Evolutionary conservation across 495 filamentous ascomycete species (phyloP).

Genomic region (Xylaria telfairii): DNA sequence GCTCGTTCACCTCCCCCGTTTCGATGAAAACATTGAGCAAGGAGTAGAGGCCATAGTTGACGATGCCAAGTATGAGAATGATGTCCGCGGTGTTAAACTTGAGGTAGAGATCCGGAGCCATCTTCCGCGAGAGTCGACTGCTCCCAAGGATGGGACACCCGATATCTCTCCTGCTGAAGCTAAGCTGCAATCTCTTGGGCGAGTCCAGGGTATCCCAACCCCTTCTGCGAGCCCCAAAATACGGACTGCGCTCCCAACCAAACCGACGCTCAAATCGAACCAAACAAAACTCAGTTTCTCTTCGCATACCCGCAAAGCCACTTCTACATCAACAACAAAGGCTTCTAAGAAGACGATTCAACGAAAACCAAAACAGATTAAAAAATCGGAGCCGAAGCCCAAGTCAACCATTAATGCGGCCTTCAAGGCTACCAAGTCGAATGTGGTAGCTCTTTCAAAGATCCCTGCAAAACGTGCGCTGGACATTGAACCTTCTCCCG

Average conservation of each 20-base stretch:
- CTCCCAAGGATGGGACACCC: constrained; percentile 35
- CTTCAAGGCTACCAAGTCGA: constrained; percentile 52
- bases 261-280: constrained; percentile 41
- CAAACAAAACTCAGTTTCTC: constrained; percentile 49
- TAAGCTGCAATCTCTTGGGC: constrained; percentile 42
- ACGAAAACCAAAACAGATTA: constrained; percentile 39
- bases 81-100: constrained; percentile 44
- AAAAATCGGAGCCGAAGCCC: constrained; percentile 44
- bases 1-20: constrained; percentile 72
- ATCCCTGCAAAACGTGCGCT: constrained; percentile 29
- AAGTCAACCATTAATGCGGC: constrained; percentile 45
- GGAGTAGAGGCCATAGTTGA: constrained; percentile 43
- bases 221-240: constrained; percentile 64
- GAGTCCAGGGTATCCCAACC: constrained; percentile 63
- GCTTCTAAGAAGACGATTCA: constrained; percentile 33
- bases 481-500: constrained; percentile 22
- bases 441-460: constrained; percentile 26
- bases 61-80: constrained; percentile 43
- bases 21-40: constrained; percentile 67
- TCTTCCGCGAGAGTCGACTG: constrained; percentile 22
- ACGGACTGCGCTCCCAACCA: constrained; percentile 53
- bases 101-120: constrained; percentile 43
- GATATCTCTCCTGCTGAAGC: constrained; percentile 36
- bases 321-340: constrained; percentile 22
- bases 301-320: constrained; percentile 15